Evolutionary conservation across 768 basidiomycete genomes (phyloP), one percentile per base, ranked within the genome.

Genomic region (Hericium rajendrae): DNA sequence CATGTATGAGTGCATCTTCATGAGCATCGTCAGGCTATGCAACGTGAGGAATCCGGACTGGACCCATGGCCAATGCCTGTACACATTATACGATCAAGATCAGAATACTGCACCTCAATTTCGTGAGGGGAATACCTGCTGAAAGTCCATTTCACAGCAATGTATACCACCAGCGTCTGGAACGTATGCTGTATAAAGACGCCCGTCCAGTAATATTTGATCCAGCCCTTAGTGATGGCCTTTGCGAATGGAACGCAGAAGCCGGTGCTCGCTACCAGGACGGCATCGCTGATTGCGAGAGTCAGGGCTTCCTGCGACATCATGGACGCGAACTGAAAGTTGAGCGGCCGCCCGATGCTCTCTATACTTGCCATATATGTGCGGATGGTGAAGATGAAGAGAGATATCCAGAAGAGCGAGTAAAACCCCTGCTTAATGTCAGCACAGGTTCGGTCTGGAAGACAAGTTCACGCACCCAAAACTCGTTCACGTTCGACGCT

Each of bases 1-100:
- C 69, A 89, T 81, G 71, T 97, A 99, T 4, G 93, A 97, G 70
- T 99, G 94, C 78, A 95, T 86, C 72, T 97, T 91, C 91, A 94
- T 94, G 64, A 93, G 80, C 85, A 94, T 85, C 58, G 86, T 81
- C 82, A 98, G 74, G 9, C 88, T 84, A 68, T 97, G 94, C 51
- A 93, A 70, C 0, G 88, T 94, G 51, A 94, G 73, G 70, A 88
- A 94, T 6, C 91, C 93, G 5, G 88, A 90, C 67, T 97, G 94
- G 5, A 97, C 94, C 94, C 94, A 97, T 38, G 92, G 93, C 94
- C 94, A 97, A 64, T 93, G 80, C 53, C 93, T 89, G 22, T 22
- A 32, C n/a, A 6, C 46, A 5, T 37, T 10, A n/a, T 20, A 6
- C n/a, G n/a, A 16, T 46, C 8, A 46, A 46, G 6, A 52, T 9